Base-by-base conservation (phyloP, 169 alveolate species). In the Plasmodium gonderi region DNA sequence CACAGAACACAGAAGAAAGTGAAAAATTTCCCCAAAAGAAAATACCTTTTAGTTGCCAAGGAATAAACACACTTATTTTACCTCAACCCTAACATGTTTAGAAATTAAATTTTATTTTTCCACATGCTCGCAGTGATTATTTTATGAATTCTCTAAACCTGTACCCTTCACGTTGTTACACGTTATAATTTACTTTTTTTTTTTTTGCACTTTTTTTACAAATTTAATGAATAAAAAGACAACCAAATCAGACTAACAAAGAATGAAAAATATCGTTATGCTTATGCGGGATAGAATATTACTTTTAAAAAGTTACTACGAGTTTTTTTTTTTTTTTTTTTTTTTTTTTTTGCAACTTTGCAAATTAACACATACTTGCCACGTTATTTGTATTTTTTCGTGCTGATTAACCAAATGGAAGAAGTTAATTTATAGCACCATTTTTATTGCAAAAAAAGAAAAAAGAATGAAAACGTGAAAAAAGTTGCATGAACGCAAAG, bases 21-120 rank as follows among this genome's bases (percentile, higher is more conserved):
- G 23, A 6, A 20, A 9, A 81, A 81, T 74, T 81, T 81, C 76
- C 91, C 91, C 20, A 38, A 65, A 74, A 81, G 91, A 81, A 81
- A 81, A 23, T 81, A 81, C 54, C 91, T 81, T 47, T 26, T 81
- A 67, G 91, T 81, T 23, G 23, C 49, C 20, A 81, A 81, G 17
- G 79, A 67, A 64, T 80, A 80, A 80, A 51, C 83, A 14, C 7
- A 42, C 7, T 29, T 60, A 3, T 36, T 36, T 14, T 5, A 60
- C 51, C 9, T 4, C 26, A 36, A 20, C 7, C 5, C 17, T 36
- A 3, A 12, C 72, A 11, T n/a, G 17, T 60, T 60, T 60, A 60
- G 26, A 12, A 14, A 60, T 33, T 23, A 60, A 60, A 2, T 6
- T 17, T 60, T 60, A 60, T 60, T 60, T 60, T 60, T 5, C 38